Percentiles rank a stretch among this genome's conserved stretches.
Evolutionary conservation across 306 rosid genomes (phyloP).

Genomic region (cucumber (Cucumis sativus)): DNA sequence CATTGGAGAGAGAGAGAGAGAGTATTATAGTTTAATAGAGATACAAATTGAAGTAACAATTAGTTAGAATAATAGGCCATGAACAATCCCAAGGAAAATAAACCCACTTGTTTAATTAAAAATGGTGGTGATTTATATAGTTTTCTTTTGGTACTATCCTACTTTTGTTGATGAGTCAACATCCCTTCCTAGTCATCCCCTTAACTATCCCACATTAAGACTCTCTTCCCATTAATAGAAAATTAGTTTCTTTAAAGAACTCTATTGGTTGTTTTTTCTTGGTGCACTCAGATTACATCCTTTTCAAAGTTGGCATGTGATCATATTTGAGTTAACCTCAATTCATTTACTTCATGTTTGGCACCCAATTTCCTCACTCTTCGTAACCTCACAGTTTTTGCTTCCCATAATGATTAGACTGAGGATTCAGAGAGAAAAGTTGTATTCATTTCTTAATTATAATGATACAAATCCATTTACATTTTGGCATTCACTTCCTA

Average conservation of each 20-base stretch:
- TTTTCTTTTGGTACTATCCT: conserved; percentile 26
- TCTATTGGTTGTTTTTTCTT: no score
- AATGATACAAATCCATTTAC: not conserved
- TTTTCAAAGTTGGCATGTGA: no score
- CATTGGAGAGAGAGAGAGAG: not conserved
- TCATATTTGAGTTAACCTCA: no score
- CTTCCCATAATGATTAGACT: not conserved
- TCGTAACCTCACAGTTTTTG: not conserved
- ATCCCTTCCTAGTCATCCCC: conserved; percentile 56
- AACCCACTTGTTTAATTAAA: conserved; percentile 25
- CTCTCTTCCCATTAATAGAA: conserved; percentile 26
- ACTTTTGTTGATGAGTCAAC: conserved; percentile 51
- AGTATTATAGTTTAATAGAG: not conserved
- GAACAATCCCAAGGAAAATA: not conserved
- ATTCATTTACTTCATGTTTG: not conserved
- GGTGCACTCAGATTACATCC: no score
- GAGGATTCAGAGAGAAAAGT: not conserved
- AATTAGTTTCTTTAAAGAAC: not conserved
- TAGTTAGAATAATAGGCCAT: not conserved
- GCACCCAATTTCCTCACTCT: not conserved
- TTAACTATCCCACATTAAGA: conserved; percentile 36
- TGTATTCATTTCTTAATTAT: not conserved
- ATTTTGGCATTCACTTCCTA: not conserved
- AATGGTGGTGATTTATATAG: conserved; percentile 11
- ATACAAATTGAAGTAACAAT: not conserved